Conservation (phyloP, 2,329 filamentous ascomycete species). For the Pseudocercospora pini-densiflorae region DNA sequence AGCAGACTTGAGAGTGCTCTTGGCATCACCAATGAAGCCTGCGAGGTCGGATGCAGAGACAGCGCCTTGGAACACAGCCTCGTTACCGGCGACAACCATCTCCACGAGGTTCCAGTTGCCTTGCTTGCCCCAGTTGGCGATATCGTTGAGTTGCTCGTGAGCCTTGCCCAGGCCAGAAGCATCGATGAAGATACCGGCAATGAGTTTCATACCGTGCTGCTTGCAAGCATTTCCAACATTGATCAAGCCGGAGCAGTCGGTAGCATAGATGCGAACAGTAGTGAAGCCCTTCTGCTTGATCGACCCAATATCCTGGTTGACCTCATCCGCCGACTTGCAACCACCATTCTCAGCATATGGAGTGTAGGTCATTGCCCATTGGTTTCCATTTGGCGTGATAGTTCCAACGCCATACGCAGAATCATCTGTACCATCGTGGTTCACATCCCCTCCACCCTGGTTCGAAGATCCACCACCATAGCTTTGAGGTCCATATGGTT, state of each 20-base stretch:
- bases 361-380: slow-evolving; percentile 57
- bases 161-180: slow-evolving; percentile 62
- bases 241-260: slow-evolving; percentile 82
- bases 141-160: slow-evolving; percentile 70
- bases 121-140: slow-evolving; percentile 74
- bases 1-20: slow-evolving; percentile 60
- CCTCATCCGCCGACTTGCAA: slow-evolving; percentile 48
- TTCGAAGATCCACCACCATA: not conserved
- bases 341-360: slow-evolving; percentile 49
- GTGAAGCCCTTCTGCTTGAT: slow-evolving; percentile 60
- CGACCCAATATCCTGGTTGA: slow-evolving; percentile 47
- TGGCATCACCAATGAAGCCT: slow-evolving; percentile 70
- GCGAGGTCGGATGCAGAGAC: slow-evolving; percentile 68
- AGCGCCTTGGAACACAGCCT: slow-evolving; percentile 79
- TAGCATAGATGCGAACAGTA: slow-evolving; percentile 81
- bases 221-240: slow-evolving; percentile 73
- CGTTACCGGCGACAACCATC: slow-evolving; percentile 87
- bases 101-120: slow-evolving; percentile 72
- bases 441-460: not conserved
- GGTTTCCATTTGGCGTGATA: slow-evolving; percentile 45
- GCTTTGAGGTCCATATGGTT: slow-evolving; percentile 1
- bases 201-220: slow-evolving; percentile 73
- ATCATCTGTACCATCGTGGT: slow-evolving; percentile 2
- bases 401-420: slow-evolving; percentile 11
- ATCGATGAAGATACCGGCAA: slow-evolving; percentile 87